Percentiles rank a stretch among this genome's conserved stretches.
Evolutionary conservation across 2,329 filamentous ascomycete genomes (phyloP).

Genomic region (Epicoccum sorghinum): DNA sequence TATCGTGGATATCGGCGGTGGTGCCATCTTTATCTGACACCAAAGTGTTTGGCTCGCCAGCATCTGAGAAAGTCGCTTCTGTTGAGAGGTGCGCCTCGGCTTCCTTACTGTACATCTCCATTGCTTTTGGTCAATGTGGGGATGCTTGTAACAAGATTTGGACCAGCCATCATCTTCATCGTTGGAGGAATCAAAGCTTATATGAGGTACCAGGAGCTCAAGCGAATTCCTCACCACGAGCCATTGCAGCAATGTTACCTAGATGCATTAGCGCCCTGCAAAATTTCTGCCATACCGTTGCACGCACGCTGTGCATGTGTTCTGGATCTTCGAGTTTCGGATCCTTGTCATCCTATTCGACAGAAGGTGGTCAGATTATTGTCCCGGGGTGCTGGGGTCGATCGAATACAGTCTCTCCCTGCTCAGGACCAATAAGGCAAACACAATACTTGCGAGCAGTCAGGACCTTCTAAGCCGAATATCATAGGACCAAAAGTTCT

Average conservation of each 20-base stretch:
- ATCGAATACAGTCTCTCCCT: too few species aligned
- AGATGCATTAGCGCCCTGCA: background rate
- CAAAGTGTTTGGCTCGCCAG: slow-evolving; percentile 11
- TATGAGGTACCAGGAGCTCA: background rate
- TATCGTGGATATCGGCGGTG: slow-evolving; percentile 23
- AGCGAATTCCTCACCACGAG: too few species aligned
- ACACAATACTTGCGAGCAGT: too few species aligned
- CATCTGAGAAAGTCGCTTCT: slow-evolving; percentile 13
- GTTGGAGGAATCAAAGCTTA: background rate
- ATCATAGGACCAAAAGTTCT: too few species aligned
- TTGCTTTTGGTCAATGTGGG: background rate
- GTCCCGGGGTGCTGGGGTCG: too few species aligned
- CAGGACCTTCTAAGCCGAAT: too few species aligned
- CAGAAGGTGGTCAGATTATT: background rate
- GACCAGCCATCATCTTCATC: background rate
- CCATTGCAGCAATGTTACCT: background rate
- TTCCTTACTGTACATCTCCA: slow-evolving; percentile 16
- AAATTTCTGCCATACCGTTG: background rate
- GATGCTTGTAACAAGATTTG: background rate
- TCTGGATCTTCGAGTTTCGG: background rate
- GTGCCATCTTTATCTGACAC: slow-evolving; percentile 26
- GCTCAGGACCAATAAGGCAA: too few species aligned
- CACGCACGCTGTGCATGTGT: background rate
- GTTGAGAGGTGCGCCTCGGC: slow-evolving; percentile 13
- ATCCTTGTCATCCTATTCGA: background rate